Evolutionary conservation across 306 rosid species (phyloP).

Genomic region (Dalbergia cultrata): DNA sequence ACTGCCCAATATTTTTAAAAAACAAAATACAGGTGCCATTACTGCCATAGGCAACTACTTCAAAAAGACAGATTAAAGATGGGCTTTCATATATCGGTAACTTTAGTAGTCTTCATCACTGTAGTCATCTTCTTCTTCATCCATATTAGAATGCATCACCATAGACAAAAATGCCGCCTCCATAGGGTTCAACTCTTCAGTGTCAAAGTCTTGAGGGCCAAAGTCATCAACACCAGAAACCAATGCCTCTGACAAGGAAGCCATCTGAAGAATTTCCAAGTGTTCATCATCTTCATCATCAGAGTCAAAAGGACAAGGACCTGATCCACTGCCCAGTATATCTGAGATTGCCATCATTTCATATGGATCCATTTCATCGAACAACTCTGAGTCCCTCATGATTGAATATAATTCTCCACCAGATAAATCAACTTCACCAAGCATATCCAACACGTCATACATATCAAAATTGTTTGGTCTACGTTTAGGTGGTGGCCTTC

Average conservation of each 20-base stretch:
- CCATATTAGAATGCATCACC: constrained; percentile 54
- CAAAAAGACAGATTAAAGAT: not conserved
- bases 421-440: constrained; percentile 47
- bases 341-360: constrained; percentile 52
- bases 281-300: constrained; percentile 43
- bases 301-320: constrained; percentile 49
- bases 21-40: constrained; percentile 24
- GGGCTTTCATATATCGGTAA: constrained; percentile 23
- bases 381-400: constrained; percentile 39
- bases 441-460: constrained; percentile 52
- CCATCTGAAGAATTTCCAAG: constrained; percentile 36
- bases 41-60: constrained; percentile 29
- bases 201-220: constrained; percentile 38
- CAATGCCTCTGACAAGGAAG: constrained; percentile 48
- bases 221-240: constrained; percentile 45
- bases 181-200: constrained; percentile 46
- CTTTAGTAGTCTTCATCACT: constrained; percentile 42
- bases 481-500: constrained; percentile 52
- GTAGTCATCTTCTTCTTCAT: constrained; percentile 31
- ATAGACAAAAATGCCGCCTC: constrained; percentile 50
- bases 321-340: constrained; percentile 42
- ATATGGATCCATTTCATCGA: constrained; percentile 45
- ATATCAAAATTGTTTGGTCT: constrained; percentile 31
- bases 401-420: constrained; percentile 48
- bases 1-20: constrained; percentile 18